These are phyloP conservation scores for Sclerotinia sclerotiorum DNA, from an alignment of 2,329 filamentous ascomycete species.

Conservation along the genomic window DNA sequence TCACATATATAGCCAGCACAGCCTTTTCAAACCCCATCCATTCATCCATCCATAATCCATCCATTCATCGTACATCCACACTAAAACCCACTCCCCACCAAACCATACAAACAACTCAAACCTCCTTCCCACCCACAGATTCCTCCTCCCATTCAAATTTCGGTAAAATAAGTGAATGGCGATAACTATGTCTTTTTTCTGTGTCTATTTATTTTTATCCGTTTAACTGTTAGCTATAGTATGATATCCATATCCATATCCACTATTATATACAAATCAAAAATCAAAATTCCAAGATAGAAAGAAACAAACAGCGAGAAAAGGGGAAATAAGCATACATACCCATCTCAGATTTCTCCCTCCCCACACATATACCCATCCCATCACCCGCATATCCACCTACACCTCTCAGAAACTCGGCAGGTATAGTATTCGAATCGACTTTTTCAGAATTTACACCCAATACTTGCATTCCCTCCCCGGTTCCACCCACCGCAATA, in stretches of 20 bases:
- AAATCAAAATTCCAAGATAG: no score
- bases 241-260: no score
- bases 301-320: no score
- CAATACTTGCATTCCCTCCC: not conserved
- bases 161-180: not conserved
- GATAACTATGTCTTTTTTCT: not conserved
- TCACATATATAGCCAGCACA: no score
- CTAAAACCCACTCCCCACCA: not conserved
- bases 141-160: slow-evolving; percentile 14
- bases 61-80: not conserved
- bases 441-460: not conserved
- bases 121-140: not conserved
- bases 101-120: no score
- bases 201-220: not conserved
- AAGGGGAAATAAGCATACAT: not conserved
- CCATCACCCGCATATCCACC: not conserved
- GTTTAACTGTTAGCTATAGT: no score
- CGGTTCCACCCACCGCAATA: not conserved
- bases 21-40: rapidly evolving
- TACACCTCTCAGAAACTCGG: not conserved
- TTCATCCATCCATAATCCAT: no score
- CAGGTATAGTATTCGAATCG: not conserved
- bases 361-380: not conserved
- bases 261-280: no score
- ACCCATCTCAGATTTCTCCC: not conserved